Base-by-base conservation (phyloP, 495 filamentous ascomycete species). In the Penicillium ochrochloron region DNA sequence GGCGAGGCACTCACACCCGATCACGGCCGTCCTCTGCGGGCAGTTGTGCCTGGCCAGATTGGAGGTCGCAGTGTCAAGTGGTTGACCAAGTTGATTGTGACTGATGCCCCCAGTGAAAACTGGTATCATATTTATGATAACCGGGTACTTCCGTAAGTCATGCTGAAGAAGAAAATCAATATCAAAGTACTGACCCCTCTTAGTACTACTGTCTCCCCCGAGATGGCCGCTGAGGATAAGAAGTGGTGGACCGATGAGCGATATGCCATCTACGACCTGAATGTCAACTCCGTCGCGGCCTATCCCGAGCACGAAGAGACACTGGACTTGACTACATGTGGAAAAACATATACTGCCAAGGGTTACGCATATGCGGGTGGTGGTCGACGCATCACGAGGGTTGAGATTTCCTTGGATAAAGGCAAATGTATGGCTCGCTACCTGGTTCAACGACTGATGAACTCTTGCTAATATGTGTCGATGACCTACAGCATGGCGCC, bases 101-200 rank as follows among this genome's bases (percentile, higher is more conserved):
- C 93, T 0, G 84, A 86, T 7, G 75, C 76, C 5, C 94, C 94
- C 0, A 96, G 92, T 70, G 90, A 94, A 56, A 97, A 96, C 67
- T 97, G 94, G 93, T 98, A 97, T 67, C 94, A 98, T 74, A 92
- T 96, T 59, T 92, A 96, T 70, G 94, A 98, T 70, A 98, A 98
- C 66, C 81, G 94, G 51, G 94, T 97, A 10, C 76, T 98, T 52
- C 94, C 94, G 80, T 82, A 53, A 65, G 80, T 57, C 57, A n/a
- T 31, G 14, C n/a, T 33, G n/a, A n/a, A n/a, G 15, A 54, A 5
- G 14, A 34, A 34, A 1, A 27, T 21, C 5, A 0, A 5, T 0
- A 6, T 51, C n/a, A 11, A 10, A 27, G 0, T 14, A 34, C 7
- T 59, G n/a, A 62, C 68, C 29, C 55, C 59, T 17, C 71, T 37